A percentile compares a stretch with the other conserved stretches of the same genome.
phyloP scores from a whole-genome alignment of 1,284 basidiomycete genomes.

The Sparassis latifolia region DNA sequence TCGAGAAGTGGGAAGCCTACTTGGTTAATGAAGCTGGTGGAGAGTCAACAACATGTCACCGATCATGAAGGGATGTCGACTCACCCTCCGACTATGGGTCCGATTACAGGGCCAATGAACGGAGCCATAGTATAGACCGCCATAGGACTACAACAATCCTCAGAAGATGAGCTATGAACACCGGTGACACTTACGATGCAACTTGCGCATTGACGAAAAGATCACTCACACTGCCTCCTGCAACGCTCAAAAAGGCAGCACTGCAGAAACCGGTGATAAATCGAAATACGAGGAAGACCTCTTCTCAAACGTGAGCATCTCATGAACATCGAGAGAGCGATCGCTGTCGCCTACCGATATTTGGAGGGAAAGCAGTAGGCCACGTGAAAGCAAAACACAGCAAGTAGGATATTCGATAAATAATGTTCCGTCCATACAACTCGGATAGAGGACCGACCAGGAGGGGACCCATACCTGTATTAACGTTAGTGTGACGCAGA shows the following conservation, averaged over 20 bases:
- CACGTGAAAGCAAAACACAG: conserved; percentile 41
- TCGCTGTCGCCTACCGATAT: conserved; percentile 29
- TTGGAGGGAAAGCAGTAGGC: conserved; percentile 45
- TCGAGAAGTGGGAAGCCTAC: conserved; percentile 15
- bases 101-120: conserved; percentile 71
- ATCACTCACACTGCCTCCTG: conserved; percentile 76
- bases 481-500: no score
- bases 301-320: conserved; percentile 18
- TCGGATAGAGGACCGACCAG: conserved; percentile 49
- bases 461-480: conserved; percentile 36
- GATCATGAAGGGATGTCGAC: conserved; percentile 9
- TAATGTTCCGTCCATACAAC: conserved; percentile 38
- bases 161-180: neutral
- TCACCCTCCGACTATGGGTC: conserved; percentile 56
- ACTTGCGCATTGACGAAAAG: conserved; percentile 60
- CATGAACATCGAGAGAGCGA: no score
- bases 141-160: conserved; percentile 53
- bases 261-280: conserved; percentile 68
- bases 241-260: conserved; percentile 73
- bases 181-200: conserved; percentile 44
- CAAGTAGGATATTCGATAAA: conserved; percentile 35
- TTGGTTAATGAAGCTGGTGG: conserved; percentile 37
- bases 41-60: no score
- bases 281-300: conserved; percentile 60
- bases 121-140: conserved; percentile 65